phyloP scores from a whole-genome alignment of 2,329 filamentous ascomycete species.

The Penicillium verrucosum region DNA sequence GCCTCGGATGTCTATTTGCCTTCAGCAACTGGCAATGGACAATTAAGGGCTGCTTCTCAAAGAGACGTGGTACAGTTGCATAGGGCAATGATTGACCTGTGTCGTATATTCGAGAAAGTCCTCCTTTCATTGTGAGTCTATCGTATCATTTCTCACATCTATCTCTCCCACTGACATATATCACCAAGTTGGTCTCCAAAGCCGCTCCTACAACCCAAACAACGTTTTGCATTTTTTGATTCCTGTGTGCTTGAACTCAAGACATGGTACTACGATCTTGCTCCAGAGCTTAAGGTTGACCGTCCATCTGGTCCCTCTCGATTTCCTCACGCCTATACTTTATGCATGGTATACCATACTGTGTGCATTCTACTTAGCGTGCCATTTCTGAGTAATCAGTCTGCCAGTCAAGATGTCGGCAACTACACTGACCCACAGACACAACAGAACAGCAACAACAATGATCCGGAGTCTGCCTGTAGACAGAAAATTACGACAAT shows the following conservation, averaged over 20 bases:
- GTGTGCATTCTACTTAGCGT: slow-evolving; percentile 33
- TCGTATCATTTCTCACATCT: neutral
- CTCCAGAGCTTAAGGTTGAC: slow-evolving; percentile 30
- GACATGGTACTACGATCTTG: slow-evolving; percentile 37
- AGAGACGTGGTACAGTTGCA: slow-evolving; percentile 22
- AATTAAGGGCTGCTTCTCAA: slow-evolving; percentile 17
- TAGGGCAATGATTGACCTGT: slow-evolving; percentile 27
- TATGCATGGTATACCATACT: slow-evolving; percentile 39
- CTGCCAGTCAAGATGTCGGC: neutral
- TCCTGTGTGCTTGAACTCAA: slow-evolving; percentile 33
- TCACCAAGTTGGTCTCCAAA: slow-evolving; percentile 32
- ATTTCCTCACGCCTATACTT: slow-evolving; percentile 31
- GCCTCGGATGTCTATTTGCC: slow-evolving; percentile 8
- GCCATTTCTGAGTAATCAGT: slow-evolving; percentile 22
- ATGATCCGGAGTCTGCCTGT: neutral
- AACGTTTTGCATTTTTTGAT: slow-evolving; percentile 29
- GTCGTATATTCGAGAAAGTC: slow-evolving; percentile 34
- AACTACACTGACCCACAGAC: neutral
- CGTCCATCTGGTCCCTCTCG: slow-evolving; percentile 15
- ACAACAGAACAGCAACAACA: neutral
- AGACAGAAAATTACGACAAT: slow-evolving; percentile 11
- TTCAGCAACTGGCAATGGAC: slow-evolving; percentile 16
- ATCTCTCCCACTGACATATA: neutral
- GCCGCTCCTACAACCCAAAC: slow-evolving; percentile 18
- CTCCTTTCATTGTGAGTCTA: slow-evolving; percentile 29